Base-by-base conservation (phyloP, 768 basidiomycete species). In the Hericium coralloides region DNA sequence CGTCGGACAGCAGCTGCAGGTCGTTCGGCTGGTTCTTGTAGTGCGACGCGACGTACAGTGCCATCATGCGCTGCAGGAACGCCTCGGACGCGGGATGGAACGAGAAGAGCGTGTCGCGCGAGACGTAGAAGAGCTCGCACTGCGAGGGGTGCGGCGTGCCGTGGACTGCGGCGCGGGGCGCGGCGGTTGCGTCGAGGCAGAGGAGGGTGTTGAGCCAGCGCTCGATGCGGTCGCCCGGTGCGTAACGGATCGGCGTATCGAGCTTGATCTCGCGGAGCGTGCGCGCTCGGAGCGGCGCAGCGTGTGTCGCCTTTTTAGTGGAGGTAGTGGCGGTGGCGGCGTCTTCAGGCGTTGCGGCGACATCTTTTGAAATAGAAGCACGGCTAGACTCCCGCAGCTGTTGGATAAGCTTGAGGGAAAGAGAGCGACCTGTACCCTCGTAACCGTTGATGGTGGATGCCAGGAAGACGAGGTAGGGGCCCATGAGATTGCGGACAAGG, bases 11-110 rank as follows among this genome's bases (percentile, higher is more conserved):
- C 53, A 99, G 80, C 69, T 98, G 95, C n/a, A 99, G 78, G 68
- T 99, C 97, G 68, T 99, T 98, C 18, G 97, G 97, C 66, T 95
- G 92, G 70, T 98, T 99, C 73, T 99, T 99, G 76, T 99, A 99
- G 69, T 99, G 97, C 52, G 88, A 89, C 1, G 97, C 92, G 53
- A 98, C 95, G 70, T 98, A 99, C 1, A 98, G 78, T 17, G 92
- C 87, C 94, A 98, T 97, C 88, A 98, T 94, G 38, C 95, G 83
- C 71, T 99, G 97, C 26, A 99, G 79, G 76, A 99, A 99, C 36
- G 91, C 79, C 70, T 99, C 97, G n/a, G 89, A 91, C 8, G 95
- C 97, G 3, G 95, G 92, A 68, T 99, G 94, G 73, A 87, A 98
- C 62, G 89, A 92, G 78, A 99, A 99, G 31, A 98, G 76, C 0